Conservation (phyloP, 805 yeast genomes). For the Tetrapisispora nanseiensis region DNA sequence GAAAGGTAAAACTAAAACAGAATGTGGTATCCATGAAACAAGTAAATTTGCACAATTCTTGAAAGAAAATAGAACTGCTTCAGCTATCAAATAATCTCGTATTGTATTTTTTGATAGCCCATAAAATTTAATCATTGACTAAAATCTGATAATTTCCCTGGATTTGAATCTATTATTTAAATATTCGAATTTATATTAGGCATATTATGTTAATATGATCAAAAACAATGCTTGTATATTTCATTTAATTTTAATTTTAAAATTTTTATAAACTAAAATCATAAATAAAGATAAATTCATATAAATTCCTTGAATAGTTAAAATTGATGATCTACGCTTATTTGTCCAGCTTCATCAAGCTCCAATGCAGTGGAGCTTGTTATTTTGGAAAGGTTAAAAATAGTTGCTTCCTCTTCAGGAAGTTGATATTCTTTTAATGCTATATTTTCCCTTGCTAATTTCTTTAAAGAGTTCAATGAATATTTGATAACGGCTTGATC, state of each 20-base stretch:
- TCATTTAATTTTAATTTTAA: too few species aligned
- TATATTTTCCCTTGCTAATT: neutral
- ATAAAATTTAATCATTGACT: too few species aligned
- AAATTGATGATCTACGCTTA: neutral
- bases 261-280: too few species aligned
- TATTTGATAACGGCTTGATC: conserved; percentile 10
- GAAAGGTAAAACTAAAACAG: conserved; percentile 88
- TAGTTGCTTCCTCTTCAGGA: neutral
- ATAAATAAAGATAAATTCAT: too few species aligned
- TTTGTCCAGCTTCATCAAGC: neutral
- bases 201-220: too few species aligned
- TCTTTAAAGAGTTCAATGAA: neutral
- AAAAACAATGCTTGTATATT: too few species aligned
- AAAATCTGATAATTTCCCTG: too few species aligned
- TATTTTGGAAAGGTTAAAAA: neutral
- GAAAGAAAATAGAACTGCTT: conserved; percentile 9
- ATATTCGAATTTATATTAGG: too few species aligned
- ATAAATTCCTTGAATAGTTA: neutral
- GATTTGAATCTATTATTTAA: too few species aligned
- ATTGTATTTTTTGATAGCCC: too few species aligned
- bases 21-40: conserved; percentile 89
- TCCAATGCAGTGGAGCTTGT: neutral
- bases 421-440: neutral
- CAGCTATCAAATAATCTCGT: neutral
- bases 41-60: conserved; percentile 60